Base-by-base conservation (phyloP, 176 grass and related monocot species). In the Oryza glaberrima region DNA sequence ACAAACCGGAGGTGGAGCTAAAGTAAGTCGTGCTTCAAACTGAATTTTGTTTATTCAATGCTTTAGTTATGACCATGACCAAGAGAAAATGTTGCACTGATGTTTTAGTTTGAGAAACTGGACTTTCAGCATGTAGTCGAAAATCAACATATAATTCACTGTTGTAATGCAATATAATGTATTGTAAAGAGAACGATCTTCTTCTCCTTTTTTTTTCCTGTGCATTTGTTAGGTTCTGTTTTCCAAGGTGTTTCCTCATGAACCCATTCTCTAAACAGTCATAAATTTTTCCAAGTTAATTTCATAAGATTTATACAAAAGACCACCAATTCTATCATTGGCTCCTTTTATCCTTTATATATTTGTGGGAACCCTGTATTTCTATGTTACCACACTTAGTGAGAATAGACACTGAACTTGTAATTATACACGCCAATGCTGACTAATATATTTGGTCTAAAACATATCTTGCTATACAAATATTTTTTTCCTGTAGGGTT, bases 1-100 rank as follows among this genome's bases (percentile, higher is more conserved):
- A 98, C 91, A 98, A 98, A 35, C 96, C 93, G 25, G 96, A 95
- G 77, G 89, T 98, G 46, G 96, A 95, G 83, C 89, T 98, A 72
- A 98, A 93, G 96, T 98, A 86, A 90, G 95, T 86, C 25, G 28
- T 36, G 17, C 19, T 81, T 67, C 35, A 11, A 64, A 32, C 36
- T 73, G 10, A 69, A 69, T 41, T 6, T 20, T 83, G 11, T 48
- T 20, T 75, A 43, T 61, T 80, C 0, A 4, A 6, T 60, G 17
- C 10, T 75, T 19, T 1, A 76, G 30, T 8, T 49, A 26, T 67
- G 51, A 28, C 22, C 7, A 6, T 20, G 43, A 44, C 15, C 7
- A 71, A 22, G n/a, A 32, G 8, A 38, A 66, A 30, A n/a, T 70
- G 40, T 7, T 63, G 6, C 13, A 76, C 7, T 34, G 5, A 32